Conservation (phyloP, 768 basidiomycete species). For the Gloeopeniophorella convolvens region DNA sequence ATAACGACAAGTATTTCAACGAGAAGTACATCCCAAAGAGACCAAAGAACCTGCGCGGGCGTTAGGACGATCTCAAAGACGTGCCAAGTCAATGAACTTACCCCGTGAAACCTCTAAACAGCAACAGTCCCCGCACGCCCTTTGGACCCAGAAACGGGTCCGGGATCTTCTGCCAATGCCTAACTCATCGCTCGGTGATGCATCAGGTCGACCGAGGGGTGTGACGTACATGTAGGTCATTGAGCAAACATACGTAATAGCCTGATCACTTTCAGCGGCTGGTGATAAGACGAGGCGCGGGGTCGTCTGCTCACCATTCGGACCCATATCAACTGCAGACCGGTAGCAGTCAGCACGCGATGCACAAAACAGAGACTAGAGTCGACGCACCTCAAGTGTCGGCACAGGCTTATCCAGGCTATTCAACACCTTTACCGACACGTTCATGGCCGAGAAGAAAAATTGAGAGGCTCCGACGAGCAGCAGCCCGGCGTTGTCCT, state of each 20-base stretch:
- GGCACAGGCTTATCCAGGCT: slow-evolving; percentile 51
- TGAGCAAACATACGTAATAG: slow-evolving; percentile 46
- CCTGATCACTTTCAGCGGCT: slow-evolving; percentile 27
- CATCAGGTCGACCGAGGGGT: not conserved
- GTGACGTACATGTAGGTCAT: slow-evolving; percentile 40
- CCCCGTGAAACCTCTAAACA: slow-evolving; percentile 59
- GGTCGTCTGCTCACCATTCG: slow-evolving; percentile 43
- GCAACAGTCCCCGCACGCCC: slow-evolving; percentile 52
- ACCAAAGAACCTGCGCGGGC: slow-evolving; percentile 54
- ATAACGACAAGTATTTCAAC: slow-evolving; percentile 66
- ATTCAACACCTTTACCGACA: slow-evolving; percentile 58
- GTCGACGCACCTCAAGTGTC: slow-evolving; percentile 48
- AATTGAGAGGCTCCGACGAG: slow-evolving; percentile 51
- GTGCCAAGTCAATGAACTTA: too few species aligned
- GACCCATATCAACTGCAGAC: too few species aligned
- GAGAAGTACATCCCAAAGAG: slow-evolving; percentile 66
- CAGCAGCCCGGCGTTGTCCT: slow-evolving; percentile 50
- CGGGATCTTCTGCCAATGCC: slow-evolving; percentile 36
- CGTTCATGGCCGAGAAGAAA: slow-evolving; percentile 55
- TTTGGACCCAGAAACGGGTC: slow-evolving; percentile 67
- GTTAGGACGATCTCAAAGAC: too few species aligned
- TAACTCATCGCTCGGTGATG: slow-evolving; percentile 9
- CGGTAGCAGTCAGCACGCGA: too few species aligned
- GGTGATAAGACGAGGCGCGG: not conserved
- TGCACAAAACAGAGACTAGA: too few species aligned